phyloP scores from a whole-genome alignment of 768 basidiomycete species.

The Auricularia auricula-judae region DNA sequence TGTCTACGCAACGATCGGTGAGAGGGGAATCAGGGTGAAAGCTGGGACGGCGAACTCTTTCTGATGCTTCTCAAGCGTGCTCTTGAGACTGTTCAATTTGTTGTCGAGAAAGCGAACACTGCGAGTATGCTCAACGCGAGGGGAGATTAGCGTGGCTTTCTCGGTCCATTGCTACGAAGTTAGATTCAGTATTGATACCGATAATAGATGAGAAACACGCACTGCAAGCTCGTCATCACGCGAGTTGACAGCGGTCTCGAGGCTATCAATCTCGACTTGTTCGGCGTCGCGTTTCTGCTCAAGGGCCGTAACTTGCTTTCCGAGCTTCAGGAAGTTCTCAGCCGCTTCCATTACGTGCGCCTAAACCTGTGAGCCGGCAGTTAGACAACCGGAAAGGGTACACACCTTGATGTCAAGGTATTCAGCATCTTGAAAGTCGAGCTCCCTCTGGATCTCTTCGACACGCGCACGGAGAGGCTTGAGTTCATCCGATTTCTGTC shows the following conservation, averaged over 20 bases:
- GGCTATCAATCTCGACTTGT: slow-evolving; percentile 18
- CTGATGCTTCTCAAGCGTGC: slow-evolving; percentile 57
- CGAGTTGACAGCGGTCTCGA: slow-evolving; percentile 24
- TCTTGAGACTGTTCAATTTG: slow-evolving; percentile 49
- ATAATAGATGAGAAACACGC: slow-evolving; percentile 9
- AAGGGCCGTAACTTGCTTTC: slow-evolving; percentile 37
- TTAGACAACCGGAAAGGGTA: background rate
- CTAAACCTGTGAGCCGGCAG: slow-evolving; percentile 22
- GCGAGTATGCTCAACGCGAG: slow-evolving; percentile 47
- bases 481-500: slow-evolving; percentile 36
- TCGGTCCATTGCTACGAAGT: slow-evolving; percentile 45
- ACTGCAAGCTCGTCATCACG: slow-evolving; percentile 60
- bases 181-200: background rate
- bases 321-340: slow-evolving; percentile 36
- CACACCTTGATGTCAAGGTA: slow-evolving; percentile 36
- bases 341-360: slow-evolving; percentile 37
- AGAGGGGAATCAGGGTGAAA: background rate
- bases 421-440: slow-evolving; percentile 24
- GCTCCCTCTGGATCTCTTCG: background rate
- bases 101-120: slow-evolving; percentile 41
- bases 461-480: slow-evolving; percentile 23
- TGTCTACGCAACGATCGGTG: slow-evolving; percentile 32
- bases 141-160: slow-evolving; percentile 54
- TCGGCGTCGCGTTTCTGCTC: slow-evolving; percentile 43
- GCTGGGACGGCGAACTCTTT: slow-evolving; percentile 33